Percentiles rank a stretch among this genome's conserved stretches.
Conservation (phyloP, 805 yeast genomes). For the Pichia thaimueangensis region DNA sequence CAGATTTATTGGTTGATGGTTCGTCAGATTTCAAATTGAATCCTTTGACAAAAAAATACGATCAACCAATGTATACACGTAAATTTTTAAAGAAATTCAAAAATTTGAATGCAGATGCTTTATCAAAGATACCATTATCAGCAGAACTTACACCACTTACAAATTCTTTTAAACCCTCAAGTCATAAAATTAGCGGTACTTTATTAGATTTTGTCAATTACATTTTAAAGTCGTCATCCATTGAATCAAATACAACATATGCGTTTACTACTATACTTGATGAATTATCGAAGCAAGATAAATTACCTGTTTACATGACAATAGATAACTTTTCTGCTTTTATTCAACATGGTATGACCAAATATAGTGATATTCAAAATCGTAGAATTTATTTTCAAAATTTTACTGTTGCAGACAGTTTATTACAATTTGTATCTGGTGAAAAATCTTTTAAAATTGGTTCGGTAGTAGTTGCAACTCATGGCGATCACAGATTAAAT, state of each 20-base stretch:
- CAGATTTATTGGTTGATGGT: slow-evolving; percentile 63
- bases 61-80: slow-evolving; percentile 74
- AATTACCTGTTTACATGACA: slow-evolving; percentile 56
- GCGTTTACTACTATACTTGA: slow-evolving; percentile 49
- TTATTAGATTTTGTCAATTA: slow-evolving; percentile 39
- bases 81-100: slow-evolving; percentile 48
- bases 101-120: slow-evolving; percentile 37
- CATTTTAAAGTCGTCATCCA: slow-evolving; percentile 11
- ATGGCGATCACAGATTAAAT: slow-evolving; percentile 45
- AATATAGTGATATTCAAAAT: slow-evolving; percentile 53
- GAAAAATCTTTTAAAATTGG: slow-evolving; percentile 48
- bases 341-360: slow-evolving; percentile 46
- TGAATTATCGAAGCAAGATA: slow-evolving; percentile 47
- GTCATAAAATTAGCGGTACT: slow-evolving; percentile 17
- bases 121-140: slow-evolving; percentile 28
- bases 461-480: slow-evolving; percentile 57
- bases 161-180: slow-evolving; percentile 15
- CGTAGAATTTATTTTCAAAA: slow-evolving; percentile 50
- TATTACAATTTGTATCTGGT: slow-evolving; percentile 53
- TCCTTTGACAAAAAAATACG: slow-evolving; percentile 41
- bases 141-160: slow-evolving; percentile 19
- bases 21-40: slow-evolving; percentile 60
- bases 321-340: slow-evolving; percentile 71
- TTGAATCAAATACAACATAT: slow-evolving; percentile 30
- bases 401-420: slow-evolving; percentile 55